Evolutionary conservation across 1,284 basidiomycete genomes (phyloP).

Genomic region (Porogramme epimiltina): DNA sequence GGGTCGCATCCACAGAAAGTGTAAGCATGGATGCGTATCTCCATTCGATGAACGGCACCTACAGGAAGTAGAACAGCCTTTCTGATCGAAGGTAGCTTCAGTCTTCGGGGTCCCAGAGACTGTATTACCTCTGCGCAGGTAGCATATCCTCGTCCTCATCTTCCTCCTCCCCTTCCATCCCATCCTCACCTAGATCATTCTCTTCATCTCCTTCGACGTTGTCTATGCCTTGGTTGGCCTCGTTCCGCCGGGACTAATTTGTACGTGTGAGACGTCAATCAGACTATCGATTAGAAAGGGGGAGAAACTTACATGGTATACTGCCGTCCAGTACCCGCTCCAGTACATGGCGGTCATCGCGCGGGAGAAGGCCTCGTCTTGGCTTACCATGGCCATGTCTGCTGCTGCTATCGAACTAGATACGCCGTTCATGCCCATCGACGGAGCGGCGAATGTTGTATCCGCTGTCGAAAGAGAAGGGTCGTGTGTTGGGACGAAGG

Average conservation of each 20-base stretch:
- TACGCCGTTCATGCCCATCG: slow-evolving; percentile 23
- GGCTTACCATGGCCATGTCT: slow-evolving; percentile 45
- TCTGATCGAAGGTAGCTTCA: background rate
- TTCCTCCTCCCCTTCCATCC: slow-evolving; percentile 28
- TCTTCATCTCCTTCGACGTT: slow-evolving; percentile 1
- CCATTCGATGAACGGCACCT: slow-evolving; percentile 19
- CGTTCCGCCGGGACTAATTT: slow-evolving; percentile 23
- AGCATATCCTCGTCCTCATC: slow-evolving; percentile 33
- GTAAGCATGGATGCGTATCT: slow-evolving; percentile 23
- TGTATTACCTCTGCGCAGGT: slow-evolving; percentile 27
- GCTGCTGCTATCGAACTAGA: slow-evolving; percentile 30
- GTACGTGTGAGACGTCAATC: background rate
- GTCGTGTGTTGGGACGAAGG: slow-evolving; percentile 69
- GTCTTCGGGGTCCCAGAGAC: no score
- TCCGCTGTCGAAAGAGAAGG: slow-evolving; percentile 45
- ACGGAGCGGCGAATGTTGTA: slow-evolving; percentile 20
- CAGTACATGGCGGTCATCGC: slow-evolving; percentile 80
- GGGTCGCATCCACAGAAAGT: slow-evolving; percentile 16
- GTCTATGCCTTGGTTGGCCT: background rate
- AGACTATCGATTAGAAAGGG: background rate
- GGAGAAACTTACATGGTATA: slow-evolving; percentile 60
- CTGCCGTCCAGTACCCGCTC: slow-evolving; percentile 82
- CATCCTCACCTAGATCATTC: slow-evolving; percentile 10
- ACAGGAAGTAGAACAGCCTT: slow-evolving; percentile 4
- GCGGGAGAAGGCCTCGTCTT: slow-evolving; percentile 74